These are phyloP conservation scores for Teratosphaeria destructans DNA, from an alignment of 2,329 filamentous ascomycete species.

Conservation along the genomic window DNA sequence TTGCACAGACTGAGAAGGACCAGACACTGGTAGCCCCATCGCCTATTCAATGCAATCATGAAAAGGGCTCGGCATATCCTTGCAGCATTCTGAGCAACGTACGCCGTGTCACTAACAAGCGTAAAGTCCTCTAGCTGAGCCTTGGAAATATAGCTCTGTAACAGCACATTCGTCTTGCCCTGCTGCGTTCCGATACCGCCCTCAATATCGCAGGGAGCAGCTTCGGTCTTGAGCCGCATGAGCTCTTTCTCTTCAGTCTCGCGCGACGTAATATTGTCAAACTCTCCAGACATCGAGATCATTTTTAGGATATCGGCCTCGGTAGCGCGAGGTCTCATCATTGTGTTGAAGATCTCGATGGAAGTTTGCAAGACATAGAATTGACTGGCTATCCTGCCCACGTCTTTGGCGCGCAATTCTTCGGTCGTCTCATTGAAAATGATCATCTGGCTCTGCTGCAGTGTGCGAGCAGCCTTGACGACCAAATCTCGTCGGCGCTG, in stretches of 20 bases:
- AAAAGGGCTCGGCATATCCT: constrained; percentile 91
- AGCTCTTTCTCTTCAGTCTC: constrained; percentile 87
- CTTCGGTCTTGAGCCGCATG: constrained; percentile 58
- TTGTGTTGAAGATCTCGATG: constrained; percentile 89
- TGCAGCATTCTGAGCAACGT: constrained; percentile 89
- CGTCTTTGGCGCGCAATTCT: constrained; percentile 85
- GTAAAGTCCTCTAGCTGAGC: constrained; percentile 88
- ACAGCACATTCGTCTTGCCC: constrained; percentile 87
- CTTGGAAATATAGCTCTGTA: constrained; percentile 88
- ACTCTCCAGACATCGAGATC: constrained; percentile 96
- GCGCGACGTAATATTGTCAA: constrained; percentile 89
- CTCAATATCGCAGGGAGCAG: constrained; percentile 67
- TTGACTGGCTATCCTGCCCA: constrained; percentile 92
- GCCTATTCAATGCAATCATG: constrained; percentile 90
- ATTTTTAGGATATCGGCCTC: constrained; percentile 91
- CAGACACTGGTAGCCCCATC: constrained; percentile 92
- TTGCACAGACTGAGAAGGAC: constrained; percentile 88
- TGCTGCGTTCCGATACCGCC: constrained; percentile 59
- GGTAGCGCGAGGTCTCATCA: constrained; percentile 77
- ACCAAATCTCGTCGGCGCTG: constrained; percentile 75
- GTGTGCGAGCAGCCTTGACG: constrained; percentile 73
- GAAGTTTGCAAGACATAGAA: constrained; percentile 91
- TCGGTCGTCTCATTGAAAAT: constrained; percentile 94
- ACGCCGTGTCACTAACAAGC: constrained; percentile 79
- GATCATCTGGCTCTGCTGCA: constrained; percentile 96